These are phyloP conservation scores for Pseudogymnoascus sp. DNA, from an alignment of 2,329 filamentous ascomycete species.

Conservation along the genomic window DNA sequence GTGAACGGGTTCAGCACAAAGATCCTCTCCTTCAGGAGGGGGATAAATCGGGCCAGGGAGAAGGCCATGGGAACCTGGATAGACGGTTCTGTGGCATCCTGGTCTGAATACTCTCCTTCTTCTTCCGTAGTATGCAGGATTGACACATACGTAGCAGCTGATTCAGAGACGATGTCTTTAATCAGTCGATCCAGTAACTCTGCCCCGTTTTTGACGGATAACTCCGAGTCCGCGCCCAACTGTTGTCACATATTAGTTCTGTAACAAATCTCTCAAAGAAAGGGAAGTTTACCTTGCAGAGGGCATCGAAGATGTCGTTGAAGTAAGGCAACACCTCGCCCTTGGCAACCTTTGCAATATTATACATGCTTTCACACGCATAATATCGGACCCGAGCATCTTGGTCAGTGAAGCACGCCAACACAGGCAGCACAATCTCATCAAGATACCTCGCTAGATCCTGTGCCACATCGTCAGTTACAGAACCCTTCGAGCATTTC, in stretches of 20 bases:
- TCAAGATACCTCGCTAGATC: conserved; percentile 87
- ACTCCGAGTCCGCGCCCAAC: conserved; percentile 90
- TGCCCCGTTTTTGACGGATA: conserved; percentile 96
- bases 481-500: neutral
- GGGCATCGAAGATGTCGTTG: conserved; percentile 94
- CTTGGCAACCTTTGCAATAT: conserved; percentile 98
- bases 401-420: conserved; percentile 96
- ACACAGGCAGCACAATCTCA: conserved; percentile 89
- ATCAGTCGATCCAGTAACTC: conserved; percentile 90
- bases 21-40: conserved; percentile 86
- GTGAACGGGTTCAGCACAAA: conserved; percentile 93
- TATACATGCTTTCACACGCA: conserved; percentile 99
- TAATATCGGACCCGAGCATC: conserved; percentile 97
- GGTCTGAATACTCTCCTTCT: conserved; percentile 42
- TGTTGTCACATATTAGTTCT: conserved; percentile 31
- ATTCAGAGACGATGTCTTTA: conserved; percentile 94
- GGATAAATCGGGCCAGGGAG: conserved; percentile 83
- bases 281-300: conserved; percentile 67
- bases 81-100: conserved; percentile 37
- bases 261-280: neutral
- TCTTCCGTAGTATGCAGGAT: conserved; percentile 60
- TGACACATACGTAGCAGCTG: conserved; percentile 88
- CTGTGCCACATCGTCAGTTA: conserved; percentile 35
- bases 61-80: conserved; percentile 73
- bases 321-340: conserved; percentile 96